Base-by-base conservation (phyloP, 2,329 filamentous ascomycete genomes). In the Fusarium keratoplasticum region DNA sequence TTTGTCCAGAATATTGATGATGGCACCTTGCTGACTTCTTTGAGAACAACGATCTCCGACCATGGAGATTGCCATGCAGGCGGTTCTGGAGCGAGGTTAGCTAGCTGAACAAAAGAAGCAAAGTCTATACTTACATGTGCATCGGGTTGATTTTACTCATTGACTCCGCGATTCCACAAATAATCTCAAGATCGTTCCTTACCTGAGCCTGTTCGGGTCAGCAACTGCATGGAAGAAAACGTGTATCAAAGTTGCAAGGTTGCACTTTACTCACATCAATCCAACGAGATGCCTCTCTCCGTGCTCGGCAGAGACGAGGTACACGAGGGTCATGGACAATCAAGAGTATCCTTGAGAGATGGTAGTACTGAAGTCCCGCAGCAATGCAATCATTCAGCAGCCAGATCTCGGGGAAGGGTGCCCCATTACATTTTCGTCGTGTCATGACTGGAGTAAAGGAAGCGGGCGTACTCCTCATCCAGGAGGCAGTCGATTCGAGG, bases 31-130 rank as follows among this genome's bases (percentile, higher is more conserved):
- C 27, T 73, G 71, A 2, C 61, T 52, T 38, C 47, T 31, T 9
- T 25, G 47, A 22, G 47, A 58, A 14, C 47, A 66, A n/a, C 81
- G 81, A 52, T 85, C 83, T 1, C 83, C 83, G 6, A 77, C 77
- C 47, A 78, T 57, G 0, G 73, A 68, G 16, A 79, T 78, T 7
- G 77, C 73, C 76, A 79, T 77, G 22, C 72, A 77, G 11, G 78
- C 76, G 9, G 67, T 67, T 66, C 73, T 77, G 1, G 1, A 54
- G 16, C 33, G 9, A 2, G 7, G 59, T 11, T 62, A 22, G 20
- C 11, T 18, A n/a, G 20, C 6, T 5, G 3, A 25, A n/a, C 14
- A 10, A 25, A 9, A 13, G 4, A 6, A 6, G 18, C 2, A 6
- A 38, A 60, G 27, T n/a, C 6, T 10, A 18, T 31, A n/a, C 71